These are phyloP conservation scores for Neurospora sp. DNA, from an alignment of 2,329 filamentous ascomycete species.

Conservation along the genomic window DNA sequence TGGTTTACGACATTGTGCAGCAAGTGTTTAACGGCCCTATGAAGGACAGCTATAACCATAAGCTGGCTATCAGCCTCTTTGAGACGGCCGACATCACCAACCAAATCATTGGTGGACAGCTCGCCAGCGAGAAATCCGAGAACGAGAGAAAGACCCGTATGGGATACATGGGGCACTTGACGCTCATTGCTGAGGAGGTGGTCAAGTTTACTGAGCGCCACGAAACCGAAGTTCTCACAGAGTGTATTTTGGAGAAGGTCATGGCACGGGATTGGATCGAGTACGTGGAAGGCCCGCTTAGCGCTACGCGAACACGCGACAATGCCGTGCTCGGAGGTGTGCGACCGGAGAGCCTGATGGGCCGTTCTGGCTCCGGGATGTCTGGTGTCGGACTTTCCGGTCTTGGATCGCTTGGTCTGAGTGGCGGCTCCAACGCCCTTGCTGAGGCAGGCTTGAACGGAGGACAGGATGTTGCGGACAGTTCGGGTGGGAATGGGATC, in stretches of 20 bases:
- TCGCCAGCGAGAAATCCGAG: conserved; percentile 77
- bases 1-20: conserved; percentile 97
- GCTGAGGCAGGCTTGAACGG: conserved; percentile 75
- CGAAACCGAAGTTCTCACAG: conserved; percentile 76
- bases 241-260: conserved; percentile 75
- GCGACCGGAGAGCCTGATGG: conserved; percentile 79
- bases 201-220: conserved; percentile 97
- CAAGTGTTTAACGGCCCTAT: conserved; percentile 98
- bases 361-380: conserved; percentile 47
- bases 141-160: conserved; percentile 76
- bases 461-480: conserved; percentile 57
- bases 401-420: conserved; percentile 28
- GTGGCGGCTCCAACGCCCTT: conserved; percentile 51
- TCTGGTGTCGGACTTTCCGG: conserved; percentile 39
- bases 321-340: conserved; percentile 98
- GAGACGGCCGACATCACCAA: conserved; percentile 82
- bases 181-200: conserved; percentile 93
- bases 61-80: conserved; percentile 84
- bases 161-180: conserved; percentile 97
- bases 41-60: conserved; percentile 88
- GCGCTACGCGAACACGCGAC: conserved; percentile 88
- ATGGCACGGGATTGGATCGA: conserved; percentile 86
- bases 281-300: conserved; percentile 86
- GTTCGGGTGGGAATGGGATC: conserved; percentile 53
- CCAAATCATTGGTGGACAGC: conserved; percentile 85